Conservation (phyloP, 176 grass and related monocot genomes). For the Musa schizocarpa region DNA sequence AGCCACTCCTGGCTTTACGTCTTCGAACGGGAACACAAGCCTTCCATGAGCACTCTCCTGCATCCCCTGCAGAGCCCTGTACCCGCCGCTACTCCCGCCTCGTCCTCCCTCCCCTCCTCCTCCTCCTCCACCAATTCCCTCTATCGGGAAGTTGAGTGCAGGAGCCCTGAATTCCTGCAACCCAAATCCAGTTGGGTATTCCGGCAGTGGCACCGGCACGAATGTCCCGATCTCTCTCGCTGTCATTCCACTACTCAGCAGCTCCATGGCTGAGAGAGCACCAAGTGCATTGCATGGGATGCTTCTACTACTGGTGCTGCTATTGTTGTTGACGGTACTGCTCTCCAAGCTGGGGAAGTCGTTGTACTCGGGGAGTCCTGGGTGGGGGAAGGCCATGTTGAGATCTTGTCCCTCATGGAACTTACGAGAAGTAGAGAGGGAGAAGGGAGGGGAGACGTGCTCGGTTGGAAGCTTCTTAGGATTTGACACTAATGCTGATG, state of each 20-base stretch:
- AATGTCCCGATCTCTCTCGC: constrained; percentile 18
- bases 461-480: not conserved
- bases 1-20: constrained; percentile 41
- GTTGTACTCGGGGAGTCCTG: constrained; percentile 37
- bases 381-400: constrained; percentile 68
- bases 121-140: constrained; percentile 24
- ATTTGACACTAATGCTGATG: not conserved
- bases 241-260: constrained; percentile 58
- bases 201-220: constrained; percentile 46
- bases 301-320: constrained; percentile 4
- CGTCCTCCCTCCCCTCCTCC: not conserved
- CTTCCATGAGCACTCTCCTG: constrained; percentile 38
- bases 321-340: constrained; percentile 36
- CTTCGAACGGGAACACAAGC: constrained; percentile 68
- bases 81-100: constrained; percentile 8
- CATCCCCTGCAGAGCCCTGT: constrained; percentile 30
- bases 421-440: not conserved
- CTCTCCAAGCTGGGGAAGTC: constrained; percentile 72
- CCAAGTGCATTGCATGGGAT: constrained; percentile 24
- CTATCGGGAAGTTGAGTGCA: constrained; percentile 58
- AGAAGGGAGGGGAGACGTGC: not conserved
- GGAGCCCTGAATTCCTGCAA: constrained; percentile 43
- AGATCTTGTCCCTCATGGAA: constrained; percentile 38
- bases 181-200: constrained; percentile 52
- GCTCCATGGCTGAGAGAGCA: constrained; percentile 79